A percentile compares a stretch with the other conserved stretches of the same genome.
Evolutionary conservation across 106 monocot genomes (phyloP).

Genomic region (Apostasia shenzhenica): DNA sequence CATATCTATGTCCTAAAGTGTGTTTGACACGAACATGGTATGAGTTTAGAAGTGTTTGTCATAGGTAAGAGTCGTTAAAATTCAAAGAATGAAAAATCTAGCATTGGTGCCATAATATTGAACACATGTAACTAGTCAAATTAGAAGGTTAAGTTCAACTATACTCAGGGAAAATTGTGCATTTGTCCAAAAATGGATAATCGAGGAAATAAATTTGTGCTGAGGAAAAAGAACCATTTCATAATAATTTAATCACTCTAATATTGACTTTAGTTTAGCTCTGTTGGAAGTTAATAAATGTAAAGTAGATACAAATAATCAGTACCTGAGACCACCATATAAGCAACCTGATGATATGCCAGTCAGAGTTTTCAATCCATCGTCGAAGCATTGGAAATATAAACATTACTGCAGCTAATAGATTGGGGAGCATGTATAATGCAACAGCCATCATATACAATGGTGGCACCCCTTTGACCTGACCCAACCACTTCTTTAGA

Average conservation of each 20-base stretch:
- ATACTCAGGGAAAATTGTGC: no score
- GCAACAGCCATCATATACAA: conserved; percentile 76
- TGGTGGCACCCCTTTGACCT: conserved; percentile 73
- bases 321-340: conserved; percentile 99
- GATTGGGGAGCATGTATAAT: conserved; percentile 84
- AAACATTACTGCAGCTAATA: conserved; percentile 55
- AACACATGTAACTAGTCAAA: no score
- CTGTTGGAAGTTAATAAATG: neutral
- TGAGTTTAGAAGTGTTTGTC: no score
- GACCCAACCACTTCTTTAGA: conserved; percentile 53
- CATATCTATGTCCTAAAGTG: no score
- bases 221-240: neutral
- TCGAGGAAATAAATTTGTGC: neutral
- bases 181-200: no score
- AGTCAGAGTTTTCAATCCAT: conserved; percentile 97
- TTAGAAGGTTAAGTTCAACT: no score
- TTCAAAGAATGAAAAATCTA: no score
- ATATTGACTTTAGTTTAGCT: neutral
- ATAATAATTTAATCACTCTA: neutral
- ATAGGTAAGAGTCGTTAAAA: no score
- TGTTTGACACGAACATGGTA: no score
- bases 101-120: no score
- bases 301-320: neutral
- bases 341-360: conserved; percentile 75
- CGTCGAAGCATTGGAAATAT: conserved; percentile 84